A percentile compares a stretch with the other conserved stretches of the same genome.
Evolutionary conservation across 1,139 yeast species (phyloP).

Genomic region (Suhomyces terraborum): DNA sequence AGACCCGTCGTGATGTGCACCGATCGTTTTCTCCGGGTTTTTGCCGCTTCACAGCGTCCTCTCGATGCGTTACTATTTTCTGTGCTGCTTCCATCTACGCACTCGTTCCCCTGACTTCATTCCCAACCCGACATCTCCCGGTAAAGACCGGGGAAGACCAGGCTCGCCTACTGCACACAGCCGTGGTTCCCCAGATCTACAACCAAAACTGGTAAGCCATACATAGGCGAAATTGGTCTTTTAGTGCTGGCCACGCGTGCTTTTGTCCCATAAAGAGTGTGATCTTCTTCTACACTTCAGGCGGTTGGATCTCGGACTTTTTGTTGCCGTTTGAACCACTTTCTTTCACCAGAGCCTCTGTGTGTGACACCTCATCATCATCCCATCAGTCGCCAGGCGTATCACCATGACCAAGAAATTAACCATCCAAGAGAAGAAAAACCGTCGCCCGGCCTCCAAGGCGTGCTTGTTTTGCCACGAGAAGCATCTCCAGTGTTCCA

Average conservation of each 20-base stretch:
- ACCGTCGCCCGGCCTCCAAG: conserved; percentile 61
- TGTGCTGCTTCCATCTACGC: too few species aligned
- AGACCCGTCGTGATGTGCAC: too few species aligned
- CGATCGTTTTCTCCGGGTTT: too few species aligned
- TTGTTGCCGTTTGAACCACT: not conserved
- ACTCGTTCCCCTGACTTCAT: too few species aligned
- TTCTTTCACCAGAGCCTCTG: not conserved
- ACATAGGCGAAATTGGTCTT: conserved; percentile 1
- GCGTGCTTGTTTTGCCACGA: conserved; percentile 74
- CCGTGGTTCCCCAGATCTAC: conserved; percentile 12
- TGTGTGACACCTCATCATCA: not conserved
- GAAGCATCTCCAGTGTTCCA: conserved; percentile 68
- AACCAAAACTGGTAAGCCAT: not conserved
- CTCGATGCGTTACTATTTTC: too few species aligned
- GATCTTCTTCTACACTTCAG: not conserved
- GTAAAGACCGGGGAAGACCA: not conserved
- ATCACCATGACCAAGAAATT: conserved; percentile 61
- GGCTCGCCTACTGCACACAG: conserved; percentile 5
- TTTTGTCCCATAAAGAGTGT: not conserved
- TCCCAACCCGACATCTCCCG: not conserved
- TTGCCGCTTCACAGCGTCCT: too few species aligned
- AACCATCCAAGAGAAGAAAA: conserved; percentile 51
- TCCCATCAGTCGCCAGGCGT: not conserved
- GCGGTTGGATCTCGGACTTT: not conserved
- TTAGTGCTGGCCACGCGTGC: conserved; percentile 1